phyloP scores from a whole-genome alignment of 1,139 yeast genomes.

The Suhomyces atakaporum region DNA sequence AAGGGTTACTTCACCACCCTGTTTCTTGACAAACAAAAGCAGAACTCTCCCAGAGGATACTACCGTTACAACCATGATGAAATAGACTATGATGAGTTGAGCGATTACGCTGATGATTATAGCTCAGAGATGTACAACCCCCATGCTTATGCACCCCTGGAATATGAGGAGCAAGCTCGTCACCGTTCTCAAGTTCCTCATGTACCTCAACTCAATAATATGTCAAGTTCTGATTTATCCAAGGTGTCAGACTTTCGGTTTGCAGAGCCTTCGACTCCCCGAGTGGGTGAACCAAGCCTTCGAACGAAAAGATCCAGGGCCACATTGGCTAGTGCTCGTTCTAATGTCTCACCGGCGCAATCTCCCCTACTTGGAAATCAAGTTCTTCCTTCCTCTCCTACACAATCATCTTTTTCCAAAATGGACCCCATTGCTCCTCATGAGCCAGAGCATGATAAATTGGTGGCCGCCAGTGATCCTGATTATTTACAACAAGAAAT shows the following conservation, averaged over 20 bases:
- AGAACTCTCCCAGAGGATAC: constrained; percentile 14
- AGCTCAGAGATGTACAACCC: constrained; percentile 7
- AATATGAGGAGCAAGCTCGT: neutral
- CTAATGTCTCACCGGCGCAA: constrained; percentile 4
- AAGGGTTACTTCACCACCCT: constrained; percentile 26
- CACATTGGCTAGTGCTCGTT: constrained; percentile 6
- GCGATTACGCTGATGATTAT: constrained; percentile 6
- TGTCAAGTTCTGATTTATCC: constrained; percentile 4
- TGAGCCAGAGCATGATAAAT: too few species aligned
- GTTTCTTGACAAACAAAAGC: constrained; percentile 20
- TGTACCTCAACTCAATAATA: neutral
- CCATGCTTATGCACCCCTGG: neutral
- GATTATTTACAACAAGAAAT: constrained; percentile 36
- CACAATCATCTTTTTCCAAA: constrained; percentile 1
- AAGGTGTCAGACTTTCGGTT: constrained; percentile 1
- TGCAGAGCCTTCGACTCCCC: constrained; percentile 4
- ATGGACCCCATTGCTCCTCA: neutral
- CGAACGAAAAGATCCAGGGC: constrained; percentile 7
- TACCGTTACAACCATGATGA: constrained; percentile 10
- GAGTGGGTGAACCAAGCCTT: constrained; percentile 1
- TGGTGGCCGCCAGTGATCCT: constrained; percentile 25
- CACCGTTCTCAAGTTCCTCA: neutral
- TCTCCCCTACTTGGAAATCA: constrained; percentile 3
- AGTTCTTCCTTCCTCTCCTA: constrained; percentile 6
- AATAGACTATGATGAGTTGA: constrained; percentile 6